These are phyloP conservation scores for Oldenlandia corymbosa DNA, from an alignment of 257 asterid genomes.

Conservation along the genomic window DNA sequence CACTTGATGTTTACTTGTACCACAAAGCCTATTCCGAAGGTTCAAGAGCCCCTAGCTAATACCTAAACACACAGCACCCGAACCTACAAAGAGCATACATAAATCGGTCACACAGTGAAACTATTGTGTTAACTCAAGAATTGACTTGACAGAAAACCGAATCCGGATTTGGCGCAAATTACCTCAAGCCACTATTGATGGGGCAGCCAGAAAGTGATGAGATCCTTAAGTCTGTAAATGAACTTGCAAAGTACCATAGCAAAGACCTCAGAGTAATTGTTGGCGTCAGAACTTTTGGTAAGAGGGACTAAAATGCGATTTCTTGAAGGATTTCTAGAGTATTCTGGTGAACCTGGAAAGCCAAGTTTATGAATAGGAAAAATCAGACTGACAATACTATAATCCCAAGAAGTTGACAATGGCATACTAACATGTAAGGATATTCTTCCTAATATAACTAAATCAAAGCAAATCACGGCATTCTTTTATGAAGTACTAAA, in stretches of 20 bases:
- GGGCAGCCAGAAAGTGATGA: conserved; percentile 1
- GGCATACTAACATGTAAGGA: neutral
- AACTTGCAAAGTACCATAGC: conserved; percentile 5
- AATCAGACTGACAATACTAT: neutral
- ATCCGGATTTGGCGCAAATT: no score
- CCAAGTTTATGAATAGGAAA: conserved; percentile 17
- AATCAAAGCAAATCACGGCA: neutral
- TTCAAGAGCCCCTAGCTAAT: neutral
- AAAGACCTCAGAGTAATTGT: neutral
- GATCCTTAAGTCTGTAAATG: conserved; percentile 16
- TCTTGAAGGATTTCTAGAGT: conserved; percentile 95
- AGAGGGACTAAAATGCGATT: conserved; percentile 63
- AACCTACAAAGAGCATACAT: no score
- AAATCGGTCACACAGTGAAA: no score
- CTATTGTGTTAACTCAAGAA: no score
- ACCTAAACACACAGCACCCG: neutral
- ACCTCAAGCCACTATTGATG: neutral
- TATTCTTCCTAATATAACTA: no score
- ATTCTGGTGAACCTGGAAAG: conserved; percentile 84
- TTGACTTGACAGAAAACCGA: no score
- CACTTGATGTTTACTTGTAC: neutral
- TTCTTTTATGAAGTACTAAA: neutral
- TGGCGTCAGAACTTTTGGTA: neutral
- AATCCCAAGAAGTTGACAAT: neutral
- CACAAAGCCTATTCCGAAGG: no score